Evolutionary conservation across 2,329 filamentous ascomycete genomes (phyloP).

Genomic region (Trichoderma sp.): DNA sequence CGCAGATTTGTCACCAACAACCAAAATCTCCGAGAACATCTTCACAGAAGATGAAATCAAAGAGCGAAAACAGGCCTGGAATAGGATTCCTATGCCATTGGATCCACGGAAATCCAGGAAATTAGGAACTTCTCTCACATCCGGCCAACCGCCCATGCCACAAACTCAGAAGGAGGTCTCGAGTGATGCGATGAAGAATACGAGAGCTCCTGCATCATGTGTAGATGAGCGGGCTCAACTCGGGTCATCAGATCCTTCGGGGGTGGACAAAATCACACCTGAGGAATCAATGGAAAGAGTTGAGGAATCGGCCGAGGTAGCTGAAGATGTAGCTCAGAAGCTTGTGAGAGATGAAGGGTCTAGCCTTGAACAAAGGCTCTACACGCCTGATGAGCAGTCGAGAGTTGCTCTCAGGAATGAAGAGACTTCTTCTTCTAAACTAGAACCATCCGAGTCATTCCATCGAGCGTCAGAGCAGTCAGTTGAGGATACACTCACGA

Average conservation of each 20-base stretch:
- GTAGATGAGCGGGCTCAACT: neutral
- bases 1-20: neutral
- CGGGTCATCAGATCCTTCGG: neutral
- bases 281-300: neutral
- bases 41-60: constrained; percentile 34
- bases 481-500: neutral
- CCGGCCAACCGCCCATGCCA: neutral
- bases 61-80: constrained; percentile 32
- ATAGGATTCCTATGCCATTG: constrained; percentile 36
- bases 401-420: neutral
- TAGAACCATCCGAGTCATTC: neutral
- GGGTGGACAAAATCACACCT: neutral
- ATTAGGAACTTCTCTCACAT: neutral
- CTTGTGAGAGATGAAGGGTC: neutral
- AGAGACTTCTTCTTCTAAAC: neutral
- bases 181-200: neutral
- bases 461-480: neutral
- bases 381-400: neutral
- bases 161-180: neutral
- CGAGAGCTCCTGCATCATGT: neutral
- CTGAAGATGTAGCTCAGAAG: neutral
- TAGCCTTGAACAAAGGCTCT: neutral
- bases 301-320: neutral
- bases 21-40: neutral
- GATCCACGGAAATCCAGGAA: constrained; percentile 24